Base-by-base conservation (phyloP, 768 basidiomycete genomes). In the Tulasnella sp. region DNA sequence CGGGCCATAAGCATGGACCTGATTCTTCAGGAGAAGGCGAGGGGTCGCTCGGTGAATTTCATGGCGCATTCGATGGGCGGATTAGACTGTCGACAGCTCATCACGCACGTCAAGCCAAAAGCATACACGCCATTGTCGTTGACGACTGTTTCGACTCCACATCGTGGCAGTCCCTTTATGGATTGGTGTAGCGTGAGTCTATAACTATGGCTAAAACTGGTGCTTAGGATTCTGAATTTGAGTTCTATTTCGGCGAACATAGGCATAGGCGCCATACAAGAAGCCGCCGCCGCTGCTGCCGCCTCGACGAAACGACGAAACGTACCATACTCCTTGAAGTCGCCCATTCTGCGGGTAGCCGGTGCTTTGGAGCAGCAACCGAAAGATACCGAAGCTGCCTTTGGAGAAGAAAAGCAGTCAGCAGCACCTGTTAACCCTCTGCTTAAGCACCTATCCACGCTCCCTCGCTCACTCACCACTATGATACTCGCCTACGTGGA, bases 121-220 rank as follows among this genome's bases (percentile, higher is more conserved):
- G 82, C 85, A 52, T 98, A 98, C 71, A 78, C 78, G 1, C 92
- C 96, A 1, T 71, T 92, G 29, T 92, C 90, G 5, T 73, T 99
- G 60, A 97, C 87, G 1, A 87, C 84, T 21, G 79, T 99, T 63
- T 83, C 84, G 24, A 98, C 96, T 0, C 96, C 96, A 15, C 96
- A 99, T 69, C 80, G 91, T 17, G 94, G 96, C 31, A 91, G 88
- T 65, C 92, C 94, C 1, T 98, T 99, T 71, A 99, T 99, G 96
- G 91, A 96, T 69, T 99, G 96, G 96, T 98, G 94, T 73, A 78
- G 81, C 50, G 89, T 88, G 66, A 67, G 85, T 78, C 31, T 15
- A 19, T 59, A n/a, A 8, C 10, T 22, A 53, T 31, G 11, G 31
- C 22, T 44, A 10, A 19, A 9, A 53, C 42, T 11, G 12, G 19